Evolutionary conservation across 2,329 filamentous ascomycete species (phyloP), one percentile per base, ranked within the genome.

Genomic region (Graphilbum fragrans): DNA sequence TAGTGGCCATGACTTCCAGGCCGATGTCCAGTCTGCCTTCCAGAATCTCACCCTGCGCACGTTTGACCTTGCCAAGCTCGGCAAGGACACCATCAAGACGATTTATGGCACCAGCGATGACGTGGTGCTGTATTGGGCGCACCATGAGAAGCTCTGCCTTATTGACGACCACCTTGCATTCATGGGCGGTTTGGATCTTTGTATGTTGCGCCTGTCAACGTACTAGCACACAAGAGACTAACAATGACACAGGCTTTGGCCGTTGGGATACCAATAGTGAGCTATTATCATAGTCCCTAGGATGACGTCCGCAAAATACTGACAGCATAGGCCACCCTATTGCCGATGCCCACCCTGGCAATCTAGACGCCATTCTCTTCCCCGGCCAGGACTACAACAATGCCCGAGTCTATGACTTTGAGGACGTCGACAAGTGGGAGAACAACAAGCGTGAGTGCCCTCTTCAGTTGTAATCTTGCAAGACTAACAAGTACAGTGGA

Each of bases 331-430:
- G 62, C 44, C 88, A 95, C 57, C 76, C 83, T 1, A 86, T 94
- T 48, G 76, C 86, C 4, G 86, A 93, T 59, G 80, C 79, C 14
- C 87, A 94, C 55, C 86, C 86, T 0, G 76, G 75, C 3, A 74
- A 94, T 56, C 57, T 93, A 20, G 76, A 86, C 44, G 66, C 74
- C 21, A 86, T 85, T 35, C 60, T 94, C 11, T 94, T 90, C 58
- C 85, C 86, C 0, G 87, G 88, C 1, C 88, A 94, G 55, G 88
- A 94, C 53, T 94, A 85, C 65, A 94, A 94, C 63, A 94, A 94
- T 51, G 86, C 86, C 20, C 71, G 79, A 39, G 77, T 93, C 27
- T 82, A 83, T 56, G 88, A 92, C 58, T 90, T 92, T 58, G 70
- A 78, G 36, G 77, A 86, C 51, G 83, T 90, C 19, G 62, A 73